phyloP scores from a whole-genome alignment of 495 filamentous ascomycete genomes.

The Durotheca rogersii region DNA sequence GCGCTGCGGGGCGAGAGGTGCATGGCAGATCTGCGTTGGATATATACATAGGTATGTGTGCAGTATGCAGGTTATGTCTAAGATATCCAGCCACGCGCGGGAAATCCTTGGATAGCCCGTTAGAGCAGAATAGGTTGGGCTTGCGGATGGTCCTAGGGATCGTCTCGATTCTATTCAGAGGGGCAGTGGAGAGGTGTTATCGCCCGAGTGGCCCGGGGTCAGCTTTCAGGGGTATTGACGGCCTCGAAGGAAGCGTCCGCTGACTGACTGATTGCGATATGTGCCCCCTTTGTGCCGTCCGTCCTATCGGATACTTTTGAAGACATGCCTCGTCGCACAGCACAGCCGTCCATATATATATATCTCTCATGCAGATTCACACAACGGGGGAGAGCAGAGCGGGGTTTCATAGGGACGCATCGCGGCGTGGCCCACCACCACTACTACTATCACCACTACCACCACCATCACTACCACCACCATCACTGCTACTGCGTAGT shows the following conservation, averaged over 20 bases:
- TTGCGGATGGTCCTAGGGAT: conserved; percentile 15
- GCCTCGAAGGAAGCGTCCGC: too few species aligned
- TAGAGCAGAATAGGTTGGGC: not conserved
- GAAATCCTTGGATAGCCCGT: not conserved
- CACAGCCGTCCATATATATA: too few species aligned
- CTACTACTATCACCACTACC: too few species aligned
- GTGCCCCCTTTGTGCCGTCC: too few species aligned
- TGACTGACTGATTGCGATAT: too few species aligned
- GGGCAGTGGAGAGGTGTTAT: not conserved
- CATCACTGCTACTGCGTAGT: conserved; percentile 14
- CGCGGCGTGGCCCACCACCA: conserved; percentile 19
- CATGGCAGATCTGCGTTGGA: too few species aligned
- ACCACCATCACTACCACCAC: too few species aligned
- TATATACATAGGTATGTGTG: too few species aligned
- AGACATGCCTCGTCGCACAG: too few species aligned
- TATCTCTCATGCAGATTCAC: too few species aligned
- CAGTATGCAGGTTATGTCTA: too few species aligned
- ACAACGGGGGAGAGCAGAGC: conserved; percentile 5
- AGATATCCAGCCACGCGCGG: not conserved
- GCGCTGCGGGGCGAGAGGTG: not conserved
- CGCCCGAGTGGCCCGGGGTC: not conserved
- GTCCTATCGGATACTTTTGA: not conserved
- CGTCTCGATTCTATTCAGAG: not conserved
- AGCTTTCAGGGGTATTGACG: conserved; percentile 1
- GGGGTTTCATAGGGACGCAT: conserved; percentile 23